Percentiles rank a stretch among this genome's conserved stretches.
phyloP scores from a whole-genome alignment of 2,329 filamentous ascomycete genomes.

The Fusarium tupiense region DNA sequence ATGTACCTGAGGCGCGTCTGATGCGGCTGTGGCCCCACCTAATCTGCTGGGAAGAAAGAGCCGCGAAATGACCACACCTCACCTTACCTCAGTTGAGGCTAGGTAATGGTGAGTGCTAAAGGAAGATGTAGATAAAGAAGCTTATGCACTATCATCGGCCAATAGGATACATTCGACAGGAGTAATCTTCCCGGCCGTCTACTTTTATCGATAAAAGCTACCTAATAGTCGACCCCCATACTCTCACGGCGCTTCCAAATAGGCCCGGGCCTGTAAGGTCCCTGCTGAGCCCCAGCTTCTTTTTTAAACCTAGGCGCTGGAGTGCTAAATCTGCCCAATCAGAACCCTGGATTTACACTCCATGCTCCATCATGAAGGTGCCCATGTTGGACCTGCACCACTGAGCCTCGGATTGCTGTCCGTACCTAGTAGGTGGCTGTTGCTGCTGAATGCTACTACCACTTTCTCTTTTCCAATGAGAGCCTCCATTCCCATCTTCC shows the following conservation, averaged over 20 bases:
- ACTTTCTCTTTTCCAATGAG: conserved; percentile 31
- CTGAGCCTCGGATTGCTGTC: conserved; percentile 36
- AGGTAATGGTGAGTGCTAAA: neutral
- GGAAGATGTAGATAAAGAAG: neutral
- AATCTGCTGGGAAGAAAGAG: conserved; percentile 26
- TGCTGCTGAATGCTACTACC: conserved; percentile 20
- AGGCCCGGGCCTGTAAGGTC: conserved; percentile 7
- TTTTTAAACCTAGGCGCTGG: conserved; percentile 18
- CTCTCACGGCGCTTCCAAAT: conserved; percentile 20
- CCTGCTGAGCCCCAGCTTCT: conserved; percentile 21
- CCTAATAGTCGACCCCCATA: neutral
- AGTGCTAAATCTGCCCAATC: conserved; percentile 23
- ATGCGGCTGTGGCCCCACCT: conserved; percentile 41
- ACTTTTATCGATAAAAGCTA: neutral
- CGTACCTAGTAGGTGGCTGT: conserved; percentile 20
- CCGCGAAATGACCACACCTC: conserved; percentile 36
- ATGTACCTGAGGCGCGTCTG: conserved; percentile 38
- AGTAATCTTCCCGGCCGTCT: neutral
- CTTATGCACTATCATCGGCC: neutral
- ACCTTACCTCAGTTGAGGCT: neutral
- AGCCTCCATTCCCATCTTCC: conserved; percentile 28
- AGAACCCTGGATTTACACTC: conserved; percentile 8
- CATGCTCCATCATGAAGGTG: conserved; percentile 32
- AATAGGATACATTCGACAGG: neutral
- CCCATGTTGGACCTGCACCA: conserved; percentile 19